These are phyloP conservation scores for Chrysoporthe deuterocubensis DNA, from an alignment of 2,329 filamentous ascomycete species.

Conservation along the genomic window DNA sequence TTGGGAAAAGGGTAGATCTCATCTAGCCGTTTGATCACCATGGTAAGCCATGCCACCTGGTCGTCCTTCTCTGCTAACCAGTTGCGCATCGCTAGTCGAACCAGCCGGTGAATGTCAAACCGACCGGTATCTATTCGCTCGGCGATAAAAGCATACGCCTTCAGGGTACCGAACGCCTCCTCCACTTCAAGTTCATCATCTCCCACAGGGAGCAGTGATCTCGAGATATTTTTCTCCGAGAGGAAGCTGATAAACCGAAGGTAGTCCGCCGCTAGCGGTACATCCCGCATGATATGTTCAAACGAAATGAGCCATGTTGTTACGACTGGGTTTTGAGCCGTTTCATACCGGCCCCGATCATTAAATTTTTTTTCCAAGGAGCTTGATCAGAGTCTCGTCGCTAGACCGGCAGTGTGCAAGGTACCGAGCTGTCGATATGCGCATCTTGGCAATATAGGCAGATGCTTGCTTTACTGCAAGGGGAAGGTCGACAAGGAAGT, in stretches of 20 bases:
- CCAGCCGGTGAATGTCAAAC: slow-evolving; percentile 40
- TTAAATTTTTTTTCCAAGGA: slow-evolving; percentile 41
- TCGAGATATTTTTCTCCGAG: slow-evolving; percentile 37
- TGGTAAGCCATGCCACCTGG: slow-evolving; percentile 1
- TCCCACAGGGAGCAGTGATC: slow-evolving; percentile 32
- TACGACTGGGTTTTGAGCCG: slow-evolving; percentile 35
- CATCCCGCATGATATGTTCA: slow-evolving; percentile 34
- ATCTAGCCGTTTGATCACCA: slow-evolving; percentile 27
- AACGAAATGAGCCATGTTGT: slow-evolving; percentile 43
- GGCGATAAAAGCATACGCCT: slow-evolving; percentile 39
- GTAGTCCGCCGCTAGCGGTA: slow-evolving; percentile 35
- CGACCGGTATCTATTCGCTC: slow-evolving; percentile 28
- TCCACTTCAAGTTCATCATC: slow-evolving; percentile 25
- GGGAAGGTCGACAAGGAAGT: slow-evolving; percentile 38
- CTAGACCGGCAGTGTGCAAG: slow-evolving; percentile 33
- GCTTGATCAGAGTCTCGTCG: slow-evolving; percentile 29
- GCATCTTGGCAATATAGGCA: slow-evolving; percentile 40
- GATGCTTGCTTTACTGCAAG: slow-evolving; percentile 43
- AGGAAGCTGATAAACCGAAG: slow-evolving; percentile 38
- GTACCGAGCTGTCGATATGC: slow-evolving; percentile 34
- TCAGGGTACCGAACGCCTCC: slow-evolving; percentile 35
- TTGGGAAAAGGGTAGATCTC: slow-evolving; percentile 25
- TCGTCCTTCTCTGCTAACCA: slow-evolving; percentile 33
- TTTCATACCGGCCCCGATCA: slow-evolving; percentile 36
- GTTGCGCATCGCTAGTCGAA: slow-evolving; percentile 37